A percentile compares a stretch with the other conserved stretches of the same genome.
Evolutionary conservation across 2,329 filamentous ascomycete species (phyloP).

Genomic region (Massarina eburnea): DNA sequence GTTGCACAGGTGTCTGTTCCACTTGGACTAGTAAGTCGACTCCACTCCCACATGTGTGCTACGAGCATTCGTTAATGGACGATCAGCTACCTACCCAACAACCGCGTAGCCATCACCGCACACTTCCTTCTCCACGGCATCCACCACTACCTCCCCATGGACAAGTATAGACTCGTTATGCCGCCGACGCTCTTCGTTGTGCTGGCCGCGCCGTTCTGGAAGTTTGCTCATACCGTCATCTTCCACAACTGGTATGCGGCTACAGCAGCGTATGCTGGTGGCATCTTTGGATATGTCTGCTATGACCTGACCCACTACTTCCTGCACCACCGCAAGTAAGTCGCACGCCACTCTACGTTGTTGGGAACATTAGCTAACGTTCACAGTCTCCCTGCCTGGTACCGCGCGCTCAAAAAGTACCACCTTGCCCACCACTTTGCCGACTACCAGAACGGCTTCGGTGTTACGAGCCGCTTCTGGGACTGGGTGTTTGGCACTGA

Average conservation of each 20-base stretch:
- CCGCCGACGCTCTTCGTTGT: conserved; percentile 83
- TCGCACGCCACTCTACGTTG: conserved; percentile 14
- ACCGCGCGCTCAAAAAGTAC: conserved; percentile 93
- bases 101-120: conserved; percentile 78
- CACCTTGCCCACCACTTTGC: conserved; percentile 97
- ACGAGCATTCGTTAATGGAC: too few species aligned
- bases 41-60: background rate
- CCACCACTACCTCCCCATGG: conserved; percentile 99
- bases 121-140: conserved; percentile 97
- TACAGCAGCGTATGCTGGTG: conserved; percentile 78
- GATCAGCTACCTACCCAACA: conserved; percentile 87
- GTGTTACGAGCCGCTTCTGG: conserved; percentile 96
- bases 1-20: conserved; percentile 89
- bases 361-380: too few species aligned
- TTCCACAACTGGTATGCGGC: conserved; percentile 83
- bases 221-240: conserved; percentile 80
- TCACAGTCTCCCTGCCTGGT: conserved; percentile 83
- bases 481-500: conserved; percentile 90
- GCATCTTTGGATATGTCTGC: conserved; percentile 91
- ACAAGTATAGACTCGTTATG: conserved; percentile 96
- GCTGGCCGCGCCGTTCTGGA: conserved; percentile 89
- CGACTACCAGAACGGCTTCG: conserved; percentile 96
- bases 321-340: conserved; percentile 86
- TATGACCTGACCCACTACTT: conserved; percentile 99
- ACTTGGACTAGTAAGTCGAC: conserved; percentile 77